Percentiles rank a stretch among this genome's conserved stretches.
These are phyloP conservation scores for Hericium erinaceus DNA, from an alignment of 768 basidiomycete genomes.

Conservation along the genomic window DNA sequence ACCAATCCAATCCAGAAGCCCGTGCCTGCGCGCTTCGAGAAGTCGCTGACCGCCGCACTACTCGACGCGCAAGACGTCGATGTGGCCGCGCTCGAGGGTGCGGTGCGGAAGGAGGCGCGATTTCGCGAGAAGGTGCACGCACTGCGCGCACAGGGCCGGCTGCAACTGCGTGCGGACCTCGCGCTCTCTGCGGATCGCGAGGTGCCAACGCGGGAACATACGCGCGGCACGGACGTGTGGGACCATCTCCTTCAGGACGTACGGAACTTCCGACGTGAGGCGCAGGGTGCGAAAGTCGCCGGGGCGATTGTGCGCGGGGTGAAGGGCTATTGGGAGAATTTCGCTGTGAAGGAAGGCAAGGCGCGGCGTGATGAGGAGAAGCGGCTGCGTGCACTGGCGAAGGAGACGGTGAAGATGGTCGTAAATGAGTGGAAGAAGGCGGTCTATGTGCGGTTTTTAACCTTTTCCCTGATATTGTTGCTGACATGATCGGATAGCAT, in stretches of 20 bases:
- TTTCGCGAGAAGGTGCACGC: constrained; percentile 34
- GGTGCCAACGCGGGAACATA: constrained; percentile 7
- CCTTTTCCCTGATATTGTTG: background rate
- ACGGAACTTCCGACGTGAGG: constrained; percentile 19
- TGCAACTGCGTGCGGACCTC: constrained; percentile 30
- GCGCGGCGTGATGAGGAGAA: constrained; percentile 54
- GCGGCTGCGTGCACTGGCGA: constrained; percentile 55
- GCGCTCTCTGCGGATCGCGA: constrained; percentile 14
- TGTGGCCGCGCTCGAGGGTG: constrained; percentile 25
- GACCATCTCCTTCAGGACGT: constrained; percentile 46
- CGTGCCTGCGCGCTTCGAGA: constrained; percentile 40
- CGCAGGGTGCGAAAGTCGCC: constrained; percentile 28
- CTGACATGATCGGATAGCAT: constrained; percentile 35
- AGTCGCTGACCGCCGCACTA: background rate
- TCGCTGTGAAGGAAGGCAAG: constrained; percentile 53
- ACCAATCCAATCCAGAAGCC: constrained; percentile 67
- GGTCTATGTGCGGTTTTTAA: constrained; percentile 52
- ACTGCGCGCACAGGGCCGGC: constrained; percentile 39
- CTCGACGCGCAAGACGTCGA: constrained; percentile 43
- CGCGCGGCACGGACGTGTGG: constrained; percentile 42
- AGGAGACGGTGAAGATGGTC: constrained; percentile 62
- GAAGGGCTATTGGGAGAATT: constrained; percentile 65
- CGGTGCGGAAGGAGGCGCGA: constrained; percentile 34
- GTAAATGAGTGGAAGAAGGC: constrained; percentile 83
- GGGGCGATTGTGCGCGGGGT: constrained; percentile 54